These are phyloP conservation scores for Mycena latifolia DNA, from an alignment of 768 basidiomycete genomes.

Conservation along the genomic window DNA sequence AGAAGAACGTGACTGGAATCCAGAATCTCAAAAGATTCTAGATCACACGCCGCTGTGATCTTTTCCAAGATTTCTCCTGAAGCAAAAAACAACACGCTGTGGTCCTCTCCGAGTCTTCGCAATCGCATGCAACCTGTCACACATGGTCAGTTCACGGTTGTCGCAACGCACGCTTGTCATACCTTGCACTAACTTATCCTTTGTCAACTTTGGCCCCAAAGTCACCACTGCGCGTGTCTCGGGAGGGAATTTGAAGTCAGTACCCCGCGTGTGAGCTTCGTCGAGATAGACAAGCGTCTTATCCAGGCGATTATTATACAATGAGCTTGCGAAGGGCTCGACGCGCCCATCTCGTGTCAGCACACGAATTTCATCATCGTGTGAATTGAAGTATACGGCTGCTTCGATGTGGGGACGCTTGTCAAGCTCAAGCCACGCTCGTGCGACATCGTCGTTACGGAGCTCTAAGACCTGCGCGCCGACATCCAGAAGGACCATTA, in stretches of 20 bases:
- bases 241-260: conserved; percentile 62
- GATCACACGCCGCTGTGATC: not conserved
- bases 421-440: conserved; percentile 53
- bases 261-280: conserved; percentile 66
- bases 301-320: conserved; percentile 48
- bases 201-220: conserved; percentile 62
- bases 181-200: conserved; percentile 66
- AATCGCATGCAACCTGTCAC: conserved; percentile 70
- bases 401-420: conserved; percentile 45
- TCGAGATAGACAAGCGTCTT: conserved; percentile 64
- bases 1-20: too few species aligned
- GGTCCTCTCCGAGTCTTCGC: conserved; percentile 60
- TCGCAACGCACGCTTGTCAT: too few species aligned
- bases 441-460: conserved; percentile 54
- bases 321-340: conserved; percentile 52
- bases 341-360: conserved; percentile 50
- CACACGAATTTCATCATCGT: conserved; percentile 49
- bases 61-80: conserved; percentile 16
- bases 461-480: conserved; percentile 70
- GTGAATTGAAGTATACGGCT: conserved; percentile 55
- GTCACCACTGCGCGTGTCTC: conserved; percentile 60
- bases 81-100: conserved; percentile 44
- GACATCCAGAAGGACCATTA: conserved; percentile 65
- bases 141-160: too few species aligned
- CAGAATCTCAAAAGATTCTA: too few species aligned